These are phyloP conservation scores for Trypethelium eluteriae DNA, from an alignment of 495 filamentous ascomycete species.

Conservation along the genomic window DNA sequence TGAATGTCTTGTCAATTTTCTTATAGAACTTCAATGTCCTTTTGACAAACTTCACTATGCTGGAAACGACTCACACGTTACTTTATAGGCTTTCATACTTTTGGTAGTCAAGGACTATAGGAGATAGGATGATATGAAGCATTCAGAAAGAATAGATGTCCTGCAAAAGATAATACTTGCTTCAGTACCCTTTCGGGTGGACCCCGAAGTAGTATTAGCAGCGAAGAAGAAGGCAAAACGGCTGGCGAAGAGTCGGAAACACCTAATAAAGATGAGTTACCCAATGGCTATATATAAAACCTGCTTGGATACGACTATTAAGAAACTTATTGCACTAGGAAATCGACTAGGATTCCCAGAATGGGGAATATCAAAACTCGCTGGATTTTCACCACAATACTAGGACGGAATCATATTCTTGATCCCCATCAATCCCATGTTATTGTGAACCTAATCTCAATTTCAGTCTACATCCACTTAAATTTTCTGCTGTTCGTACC, in stretches of 20 bases:
- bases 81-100: conserved; percentile 17
- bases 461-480: too few species aligned
- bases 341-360: too few species aligned
- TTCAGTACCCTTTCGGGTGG: conserved; percentile 15
- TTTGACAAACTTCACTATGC: conserved; percentile 10
- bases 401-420: too few species aligned
- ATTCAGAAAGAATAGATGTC: not conserved
- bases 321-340: too few species aligned
- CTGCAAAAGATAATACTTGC: conserved; percentile 4
- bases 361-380: too few species aligned
- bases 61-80: conserved; percentile 16
- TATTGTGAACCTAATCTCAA: too few species aligned
- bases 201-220: conserved; percentile 12
- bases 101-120: conserved; percentile 13
- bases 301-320: too few species aligned
- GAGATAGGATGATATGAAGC: conserved; percentile 4
- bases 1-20: conserved; percentile 16
- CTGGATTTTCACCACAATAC: too few species aligned
- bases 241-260: conserved; percentile 7
- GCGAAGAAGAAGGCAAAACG: conserved; percentile 8
- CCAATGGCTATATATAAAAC: too few species aligned
- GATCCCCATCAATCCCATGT: too few species aligned
- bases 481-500: too few species aligned
- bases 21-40: conserved; percentile 1
- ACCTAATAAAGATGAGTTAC: conserved; percentile 7